phyloP scores from a whole-genome alignment of 306 rosid species.

The Delonix regia region DNA sequence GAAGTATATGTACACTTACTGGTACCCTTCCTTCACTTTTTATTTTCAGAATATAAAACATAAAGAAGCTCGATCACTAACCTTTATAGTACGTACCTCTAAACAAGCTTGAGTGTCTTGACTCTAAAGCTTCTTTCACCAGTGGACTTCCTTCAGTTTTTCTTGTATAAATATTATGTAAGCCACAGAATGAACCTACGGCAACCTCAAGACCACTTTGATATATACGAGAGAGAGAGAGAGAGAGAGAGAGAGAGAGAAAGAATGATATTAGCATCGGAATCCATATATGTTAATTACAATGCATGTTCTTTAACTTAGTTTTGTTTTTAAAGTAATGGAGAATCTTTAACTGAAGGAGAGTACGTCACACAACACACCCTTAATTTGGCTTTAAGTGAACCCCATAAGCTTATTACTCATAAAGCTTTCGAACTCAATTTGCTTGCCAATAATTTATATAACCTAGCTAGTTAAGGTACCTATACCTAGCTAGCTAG shows the following conservation, averaged over 20 bases:
- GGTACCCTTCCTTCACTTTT: background rate
- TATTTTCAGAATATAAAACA: background rate
- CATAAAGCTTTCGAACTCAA: too few species aligned
- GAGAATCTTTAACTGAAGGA: constrained; percentile 51
- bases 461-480: background rate
- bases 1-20: background rate
- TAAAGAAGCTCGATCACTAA: background rate
- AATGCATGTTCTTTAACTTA: constrained; percentile 25
- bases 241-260: constrained; percentile 15
- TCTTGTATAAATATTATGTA: background rate
- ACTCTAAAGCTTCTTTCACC: constrained; percentile 8
- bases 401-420: constrained; percentile 49
- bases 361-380: constrained; percentile 55
- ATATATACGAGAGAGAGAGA: constrained; percentile 11
- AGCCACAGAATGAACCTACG: background rate
- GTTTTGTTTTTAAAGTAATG: constrained; percentile 32
- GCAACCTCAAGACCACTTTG: background rate
- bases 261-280: constrained; percentile 49
- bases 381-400: constrained; percentile 37
- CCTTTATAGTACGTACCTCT: background rate
- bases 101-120: constrained; percentile 4
- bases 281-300: constrained; percentile 43
- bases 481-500: background rate
- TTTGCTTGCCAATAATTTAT: constrained; percentile 32
- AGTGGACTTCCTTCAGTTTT: background rate